These are phyloP conservation scores for Gossypium sturtianum DNA, from an alignment of 345 rosid genomes.

Conservation along the genomic window DNA sequence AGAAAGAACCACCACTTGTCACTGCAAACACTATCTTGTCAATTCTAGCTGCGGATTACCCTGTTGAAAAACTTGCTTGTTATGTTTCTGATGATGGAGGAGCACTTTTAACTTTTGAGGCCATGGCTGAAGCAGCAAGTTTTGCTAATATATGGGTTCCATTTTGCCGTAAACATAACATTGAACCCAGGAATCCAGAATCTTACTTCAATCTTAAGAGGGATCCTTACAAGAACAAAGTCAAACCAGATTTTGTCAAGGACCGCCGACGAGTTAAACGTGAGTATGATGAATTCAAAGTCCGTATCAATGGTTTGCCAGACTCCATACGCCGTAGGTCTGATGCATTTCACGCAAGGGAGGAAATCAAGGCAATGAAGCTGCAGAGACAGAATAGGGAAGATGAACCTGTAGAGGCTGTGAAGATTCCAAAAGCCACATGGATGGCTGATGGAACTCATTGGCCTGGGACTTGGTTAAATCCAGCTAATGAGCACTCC, in stretches of 20 bases:
- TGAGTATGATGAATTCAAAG: constrained; percentile 98
- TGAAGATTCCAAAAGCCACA: constrained; percentile 89
- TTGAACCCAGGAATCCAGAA: constrained; percentile 96
- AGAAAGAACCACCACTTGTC: constrained; percentile 98
- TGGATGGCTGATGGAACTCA: constrained; percentile 99
- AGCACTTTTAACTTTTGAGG: constrained; percentile 93
- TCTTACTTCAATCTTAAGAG: constrained; percentile 85
- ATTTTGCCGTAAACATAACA: constrained; percentile 83
- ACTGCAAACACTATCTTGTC: constrained; percentile 95
- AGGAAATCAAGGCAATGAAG: constrained; percentile 96
- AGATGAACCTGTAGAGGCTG: constrained; percentile 60
- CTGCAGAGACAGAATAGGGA: constrained; percentile 71
- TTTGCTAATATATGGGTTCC: constrained; percentile 95
- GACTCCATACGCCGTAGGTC: constrained; percentile 94
- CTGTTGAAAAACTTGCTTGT: constrained; percentile 94
- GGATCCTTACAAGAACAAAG: constrained; percentile 98
- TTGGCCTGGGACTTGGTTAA: constrained; percentile 98
- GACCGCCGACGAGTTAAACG: constrained; percentile 91
- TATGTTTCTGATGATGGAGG: constrained; percentile 99
- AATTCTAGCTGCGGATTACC: constrained; percentile 90
- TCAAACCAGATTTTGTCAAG: constrained; percentile 78
- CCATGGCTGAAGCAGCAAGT: constrained; percentile 99
- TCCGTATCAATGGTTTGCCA: constrained; percentile 81
- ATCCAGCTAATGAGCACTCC: constrained; percentile 63
- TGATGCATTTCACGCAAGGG: constrained; percentile 93